Base-by-base conservation (phyloP, 495 filamentous ascomycete genomes). In the Xylaria nigripes region DNA sequence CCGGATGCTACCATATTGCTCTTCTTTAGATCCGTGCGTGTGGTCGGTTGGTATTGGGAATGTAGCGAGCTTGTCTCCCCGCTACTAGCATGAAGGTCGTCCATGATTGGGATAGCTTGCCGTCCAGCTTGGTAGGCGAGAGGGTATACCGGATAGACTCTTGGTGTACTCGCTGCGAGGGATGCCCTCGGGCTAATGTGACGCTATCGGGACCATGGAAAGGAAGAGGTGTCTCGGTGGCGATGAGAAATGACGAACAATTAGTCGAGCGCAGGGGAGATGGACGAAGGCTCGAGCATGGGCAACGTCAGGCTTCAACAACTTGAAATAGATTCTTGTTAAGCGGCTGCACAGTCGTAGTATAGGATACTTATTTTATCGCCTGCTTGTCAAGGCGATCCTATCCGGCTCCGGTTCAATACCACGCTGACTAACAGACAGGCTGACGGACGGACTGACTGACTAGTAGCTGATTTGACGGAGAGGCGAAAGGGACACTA, bases 31-130 rank as follows among this genome's bases (percentile, higher is more conserved):
- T 50, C 57, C 24, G 47, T 18, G 22, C 50, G 45, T 18, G 25
- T 36, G 51, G 38, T 32, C 55, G 49, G 48, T 56, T 65, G 64
- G 48, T 56, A 50, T 60, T 58, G 57, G 58, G 42, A 27, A 55
- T 63, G 60, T 52, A 50, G 18, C 49, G 32, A 21, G 58, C 36
- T 60, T 3, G 50, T 41, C 40, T 63, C 65, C 56, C 57, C 55
- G 48, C 44, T 50, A 38, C 50, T 29, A 3, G 44, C 16, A 27
- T 16, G 15, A 21, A 4, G 44, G 18, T 42, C 51, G 21, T 54
- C 51, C 51, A 54, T 54, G 9, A n/a, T 48, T 13, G 13, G 43
- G 23, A 40, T 2, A 7, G 24, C 1, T 32, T n/a, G 19, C 23
- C 12, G 29, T 16, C 42, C 30, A 13, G n/a, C 30, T 15, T 29